phyloP scores from a whole-genome alignment of 176 grass and related monocot genomes.

The Juncus effusus region DNA sequence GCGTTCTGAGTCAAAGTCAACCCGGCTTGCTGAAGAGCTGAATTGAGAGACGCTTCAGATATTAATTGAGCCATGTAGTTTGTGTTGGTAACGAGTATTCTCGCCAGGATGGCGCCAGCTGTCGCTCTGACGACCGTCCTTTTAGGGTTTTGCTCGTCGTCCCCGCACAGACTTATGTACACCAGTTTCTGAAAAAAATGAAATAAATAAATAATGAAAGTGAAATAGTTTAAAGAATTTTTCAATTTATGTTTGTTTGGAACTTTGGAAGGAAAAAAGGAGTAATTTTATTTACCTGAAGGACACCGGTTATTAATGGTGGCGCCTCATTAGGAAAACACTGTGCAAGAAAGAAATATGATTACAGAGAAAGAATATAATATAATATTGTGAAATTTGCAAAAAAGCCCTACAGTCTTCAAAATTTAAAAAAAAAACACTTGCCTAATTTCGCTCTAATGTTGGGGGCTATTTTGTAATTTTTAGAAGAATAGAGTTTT shows the following conservation, averaged over 20 bases:
- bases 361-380: constrained; percentile 30
- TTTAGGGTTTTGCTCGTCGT: constrained; percentile 77
- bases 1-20: constrained; percentile 74
- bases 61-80: constrained; percentile 79
- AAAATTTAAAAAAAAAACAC: too few species aligned
- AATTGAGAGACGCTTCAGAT: constrained; percentile 64
- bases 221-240: constrained; percentile 10
- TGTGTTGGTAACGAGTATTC: constrained; percentile 91
- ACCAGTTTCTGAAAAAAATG: constrained; percentile 73
- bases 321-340: constrained; percentile 78
- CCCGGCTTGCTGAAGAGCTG: constrained; percentile 68
- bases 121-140: constrained; percentile 77
- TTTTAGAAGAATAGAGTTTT: neutral
- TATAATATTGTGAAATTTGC: constrained; percentile 1
- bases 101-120: constrained; percentile 81
- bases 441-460: too few species aligned
- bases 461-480: too few species aligned
- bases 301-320: constrained; percentile 60
- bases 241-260: constrained; percentile 17
- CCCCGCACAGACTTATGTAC: constrained; percentile 76
- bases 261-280: neutral
- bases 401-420: too few species aligned
- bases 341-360: constrained; percentile 18
- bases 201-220: constrained; percentile 21
- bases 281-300: constrained; percentile 64